A percentile compares a stretch with the other conserved stretches of the same genome.
These are phyloP conservation scores for Phytophthora agathidicida DNA, from an alignment of 352 stramenopile species.

Conservation along the genomic window DNA sequence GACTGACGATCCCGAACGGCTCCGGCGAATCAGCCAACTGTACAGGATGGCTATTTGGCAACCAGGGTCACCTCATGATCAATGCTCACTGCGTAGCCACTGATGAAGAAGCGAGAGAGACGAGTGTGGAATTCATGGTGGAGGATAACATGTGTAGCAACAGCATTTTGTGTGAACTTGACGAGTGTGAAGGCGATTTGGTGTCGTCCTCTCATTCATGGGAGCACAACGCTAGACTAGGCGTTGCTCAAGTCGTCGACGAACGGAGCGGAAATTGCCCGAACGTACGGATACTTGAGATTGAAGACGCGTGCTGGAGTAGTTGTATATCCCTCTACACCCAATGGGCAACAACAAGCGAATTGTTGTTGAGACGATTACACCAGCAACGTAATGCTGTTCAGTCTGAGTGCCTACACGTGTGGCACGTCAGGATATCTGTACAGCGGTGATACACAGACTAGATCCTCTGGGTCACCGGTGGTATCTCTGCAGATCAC, in stretches of 20 bases:
- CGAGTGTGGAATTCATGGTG: slow-evolving; percentile 64
- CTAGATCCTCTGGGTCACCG: slow-evolving; percentile 65
- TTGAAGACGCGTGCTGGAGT: slow-evolving; percentile 39
- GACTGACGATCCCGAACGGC: slow-evolving; percentile 23
- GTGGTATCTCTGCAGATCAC: slow-evolving; percentile 56
- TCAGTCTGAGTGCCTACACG: slow-evolving; percentile 39
- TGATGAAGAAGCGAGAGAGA: slow-evolving; percentile 33
- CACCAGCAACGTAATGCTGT: slow-evolving; percentile 36
- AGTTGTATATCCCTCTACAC: slow-evolving; percentile 63
- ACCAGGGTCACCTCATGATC: slow-evolving; percentile 59
- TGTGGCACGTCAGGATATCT: slow-evolving; percentile 48
- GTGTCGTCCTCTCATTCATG: slow-evolving; percentile 51
- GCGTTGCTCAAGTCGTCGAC: slow-evolving; percentile 48
- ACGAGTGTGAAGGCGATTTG: slow-evolving; percentile 34
- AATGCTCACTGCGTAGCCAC: slow-evolving; percentile 68
- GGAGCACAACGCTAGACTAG: slow-evolving; percentile 55
- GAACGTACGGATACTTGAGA: slow-evolving; percentile 57
- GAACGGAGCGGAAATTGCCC: slow-evolving; percentile 16
- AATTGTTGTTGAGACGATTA: slow-evolving; percentile 53
- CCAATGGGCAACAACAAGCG: slow-evolving; percentile 51
- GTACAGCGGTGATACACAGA: slow-evolving; percentile 71
- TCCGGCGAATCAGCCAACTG: slow-evolving; percentile 34
- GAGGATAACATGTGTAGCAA: slow-evolving; percentile 37
- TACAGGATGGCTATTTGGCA: slow-evolving; percentile 65
- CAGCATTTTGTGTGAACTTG: slow-evolving; percentile 28